A percentile compares a stretch with the other conserved stretches of the same genome.
These are phyloP conservation scores for Pythium aphanidermatum DNA, from an alignment of 352 stramenopile genomes.

Conservation along the genomic window DNA sequence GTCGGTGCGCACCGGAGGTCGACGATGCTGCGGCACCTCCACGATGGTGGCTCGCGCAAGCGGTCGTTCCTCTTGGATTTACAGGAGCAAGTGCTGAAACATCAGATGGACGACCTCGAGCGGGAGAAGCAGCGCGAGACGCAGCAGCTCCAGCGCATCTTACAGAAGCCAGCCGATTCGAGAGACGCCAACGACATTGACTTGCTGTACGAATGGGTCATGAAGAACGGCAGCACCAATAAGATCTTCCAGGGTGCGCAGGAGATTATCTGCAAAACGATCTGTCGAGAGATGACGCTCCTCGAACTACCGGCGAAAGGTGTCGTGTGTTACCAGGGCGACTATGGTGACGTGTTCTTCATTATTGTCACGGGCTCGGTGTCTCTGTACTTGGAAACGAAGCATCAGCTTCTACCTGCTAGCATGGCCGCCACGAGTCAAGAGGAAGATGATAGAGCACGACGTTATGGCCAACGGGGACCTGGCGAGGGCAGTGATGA, in stretches of 20 bases:
- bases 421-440: slow-evolving; percentile 2
- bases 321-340: slow-evolving; percentile 75
- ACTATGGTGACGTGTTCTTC: slow-evolving; percentile 81
- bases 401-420: slow-evolving; percentile 42
- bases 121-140: slow-evolving; percentile 42
- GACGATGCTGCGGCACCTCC: slow-evolving; percentile 10
- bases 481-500: slow-evolving; percentile 20
- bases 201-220: slow-evolving; percentile 69
- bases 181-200: slow-evolving; percentile 59
- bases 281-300: slow-evolving; percentile 84
- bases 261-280: slow-evolving; percentile 86
- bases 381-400: slow-evolving; percentile 68
- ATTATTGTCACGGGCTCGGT: slow-evolving; percentile 71
- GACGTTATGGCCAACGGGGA: not conserved
- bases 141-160: slow-evolving; percentile 43
- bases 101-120: slow-evolving; percentile 36
- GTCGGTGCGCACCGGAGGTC: not conserved
- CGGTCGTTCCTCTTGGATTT: slow-evolving; percentile 45
- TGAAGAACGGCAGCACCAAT: slow-evolving; percentile 74
- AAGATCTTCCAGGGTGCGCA: slow-evolving; percentile 79
- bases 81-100: slow-evolving; percentile 47
- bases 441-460: not conserved
- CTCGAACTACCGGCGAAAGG: slow-evolving; percentile 51
- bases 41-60: slow-evolving; percentile 2
- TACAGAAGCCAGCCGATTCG: slow-evolving; percentile 35